Percentiles rank a stretch among this genome's conserved stretches.
phyloP scores from a whole-genome alignment of 2,329 filamentous ascomycete genomes.

The Colletotrichum costaricense region DNA sequence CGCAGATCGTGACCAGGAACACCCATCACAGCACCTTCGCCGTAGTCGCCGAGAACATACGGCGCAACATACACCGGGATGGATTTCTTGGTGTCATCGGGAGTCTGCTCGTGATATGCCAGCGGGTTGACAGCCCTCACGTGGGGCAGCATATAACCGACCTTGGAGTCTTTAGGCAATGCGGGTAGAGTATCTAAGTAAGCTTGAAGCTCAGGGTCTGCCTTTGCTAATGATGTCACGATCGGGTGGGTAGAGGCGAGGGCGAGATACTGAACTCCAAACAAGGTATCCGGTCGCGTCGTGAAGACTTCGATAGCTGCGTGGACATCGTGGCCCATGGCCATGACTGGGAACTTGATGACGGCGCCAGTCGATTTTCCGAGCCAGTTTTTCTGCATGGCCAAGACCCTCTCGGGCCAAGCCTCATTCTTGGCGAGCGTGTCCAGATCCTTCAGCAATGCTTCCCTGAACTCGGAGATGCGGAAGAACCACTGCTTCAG shows the following conservation, averaged over 20 bases:
- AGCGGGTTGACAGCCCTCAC: conserved; percentile 75
- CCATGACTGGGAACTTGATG: conserved; percentile 75
- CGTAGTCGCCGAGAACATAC: conserved; percentile 87
- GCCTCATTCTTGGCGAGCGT: conserved; percentile 69
- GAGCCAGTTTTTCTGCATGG: conserved; percentile 91
- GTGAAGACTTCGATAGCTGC: conserved; percentile 80
- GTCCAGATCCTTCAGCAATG: conserved; percentile 77
- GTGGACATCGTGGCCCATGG: conserved; percentile 51
- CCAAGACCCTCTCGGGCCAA: conserved; percentile 86
- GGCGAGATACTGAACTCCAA: conserved; percentile 87
- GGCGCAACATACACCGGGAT: conserved; percentile 85
- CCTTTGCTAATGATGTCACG: conserved; percentile 69
- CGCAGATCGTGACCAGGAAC: conserved; percentile 86
- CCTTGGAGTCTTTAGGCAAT: conserved; percentile 66
- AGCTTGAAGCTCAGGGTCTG: conserved; percentile 69
- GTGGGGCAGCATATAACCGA: conserved; percentile 75
- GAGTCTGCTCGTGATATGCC: conserved; percentile 62
- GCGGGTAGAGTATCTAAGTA: conserved; percentile 75
- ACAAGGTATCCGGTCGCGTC: conserved; percentile 87
- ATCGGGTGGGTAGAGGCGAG: conserved; percentile 79
- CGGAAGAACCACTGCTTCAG: conserved; percentile 92
- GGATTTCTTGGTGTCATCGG: conserved; percentile 63
- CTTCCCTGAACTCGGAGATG: conserved; percentile 82
- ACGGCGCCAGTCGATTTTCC: conserved; percentile 81
- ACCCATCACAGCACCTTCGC: conserved; percentile 91